Percentiles rank a stretch among this genome's conserved stretches.
phyloP scores from a whole-genome alignment of 2,329 filamentous ascomycete species.

The Colletotrichum liriopes region DNA sequence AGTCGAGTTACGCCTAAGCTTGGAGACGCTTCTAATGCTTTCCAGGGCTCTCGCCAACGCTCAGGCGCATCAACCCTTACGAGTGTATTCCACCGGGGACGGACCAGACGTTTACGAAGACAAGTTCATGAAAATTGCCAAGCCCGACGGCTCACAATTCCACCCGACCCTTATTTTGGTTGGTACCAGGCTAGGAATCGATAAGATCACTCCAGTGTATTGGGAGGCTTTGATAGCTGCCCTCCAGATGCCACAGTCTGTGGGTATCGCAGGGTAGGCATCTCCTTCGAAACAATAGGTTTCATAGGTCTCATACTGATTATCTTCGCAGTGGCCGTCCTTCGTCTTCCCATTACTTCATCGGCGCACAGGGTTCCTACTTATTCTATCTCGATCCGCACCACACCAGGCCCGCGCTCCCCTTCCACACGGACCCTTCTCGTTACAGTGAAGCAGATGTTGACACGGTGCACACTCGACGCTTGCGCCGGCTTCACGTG shows the following conservation, averaged over 20 bases:
- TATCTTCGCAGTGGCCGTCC: conserved; percentile 80
- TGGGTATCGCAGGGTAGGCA: conserved; percentile 92
- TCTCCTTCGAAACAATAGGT: background rate
- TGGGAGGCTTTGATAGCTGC: conserved; percentile 92
- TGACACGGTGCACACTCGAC: conserved; percentile 87
- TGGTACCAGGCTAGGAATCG: conserved; percentile 90
- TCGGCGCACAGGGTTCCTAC: conserved; percentile 76
- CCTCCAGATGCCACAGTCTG: conserved; percentile 90
- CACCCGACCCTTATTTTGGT: conserved; percentile 91
- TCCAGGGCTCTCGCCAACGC: conserved; percentile 81
- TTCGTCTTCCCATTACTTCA: conserved; percentile 82
- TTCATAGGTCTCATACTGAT: conserved; percentile 28
- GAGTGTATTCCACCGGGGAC: conserved; percentile 91
- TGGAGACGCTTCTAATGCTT: conserved; percentile 25
- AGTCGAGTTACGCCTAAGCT: conserved; percentile 52
- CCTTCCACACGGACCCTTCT: conserved; percentile 70
- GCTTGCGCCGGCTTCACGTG: conserved; percentile 86
- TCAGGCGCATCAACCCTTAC: conserved; percentile 72
- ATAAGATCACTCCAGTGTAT: conserved; percentile 94
- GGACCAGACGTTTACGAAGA: conserved; percentile 95
- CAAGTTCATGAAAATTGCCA: conserved; percentile 84
- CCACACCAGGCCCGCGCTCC: conserved; percentile 82
- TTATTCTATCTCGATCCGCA: conserved; percentile 98
- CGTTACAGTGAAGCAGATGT: conserved; percentile 81
- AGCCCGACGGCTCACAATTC: conserved; percentile 76